These are phyloP conservation scores for Cordia subcordata DNA, from an alignment of 257 asterid species.

Conservation along the genomic window DNA sequence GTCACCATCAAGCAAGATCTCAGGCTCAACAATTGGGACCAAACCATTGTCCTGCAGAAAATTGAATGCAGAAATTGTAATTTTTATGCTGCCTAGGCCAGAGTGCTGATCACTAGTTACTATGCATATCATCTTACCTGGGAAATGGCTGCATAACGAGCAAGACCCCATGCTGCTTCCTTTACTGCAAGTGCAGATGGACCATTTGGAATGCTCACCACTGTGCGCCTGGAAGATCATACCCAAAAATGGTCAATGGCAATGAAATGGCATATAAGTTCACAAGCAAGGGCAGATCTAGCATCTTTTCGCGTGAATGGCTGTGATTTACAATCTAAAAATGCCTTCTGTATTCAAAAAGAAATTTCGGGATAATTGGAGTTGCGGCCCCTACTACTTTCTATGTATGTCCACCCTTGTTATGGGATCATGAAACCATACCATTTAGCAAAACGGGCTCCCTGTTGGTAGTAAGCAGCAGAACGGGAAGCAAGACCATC, in stretches of 20 bases:
- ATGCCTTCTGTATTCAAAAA: neutral
- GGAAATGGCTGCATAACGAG: conserved; percentile 74
- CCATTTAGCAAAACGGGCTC: conserved; percentile 78
- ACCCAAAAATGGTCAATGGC: neutral
- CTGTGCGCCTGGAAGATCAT: conserved; percentile 49
- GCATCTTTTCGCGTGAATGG: no score
- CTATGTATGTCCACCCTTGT: no score
- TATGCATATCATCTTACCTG: conserved; percentile 30
- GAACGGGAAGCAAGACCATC: conserved; percentile 81
- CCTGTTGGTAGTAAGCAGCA: conserved; percentile 77
- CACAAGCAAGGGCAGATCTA: no score
- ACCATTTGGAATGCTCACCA: conserved; percentile 73
- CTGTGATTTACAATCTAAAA: no score
- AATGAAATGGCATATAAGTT: no score
- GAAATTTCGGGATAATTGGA: no score
- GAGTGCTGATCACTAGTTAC: no score
- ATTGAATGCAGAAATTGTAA: neutral
- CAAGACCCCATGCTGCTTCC: conserved; percentile 92
- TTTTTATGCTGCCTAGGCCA: neutral
- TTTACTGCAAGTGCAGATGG: conserved; percentile 73
- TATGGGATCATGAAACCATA: conserved; percentile 3
- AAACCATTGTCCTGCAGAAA: conserved; percentile 66
- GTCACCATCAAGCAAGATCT: conserved; percentile 69
- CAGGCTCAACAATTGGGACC: conserved; percentile 87
- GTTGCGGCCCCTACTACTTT: no score